These are phyloP conservation scores for Eucalyptus sp. DNA, from an alignment of 345 rosid genomes.

Conservation along the genomic window DNA sequence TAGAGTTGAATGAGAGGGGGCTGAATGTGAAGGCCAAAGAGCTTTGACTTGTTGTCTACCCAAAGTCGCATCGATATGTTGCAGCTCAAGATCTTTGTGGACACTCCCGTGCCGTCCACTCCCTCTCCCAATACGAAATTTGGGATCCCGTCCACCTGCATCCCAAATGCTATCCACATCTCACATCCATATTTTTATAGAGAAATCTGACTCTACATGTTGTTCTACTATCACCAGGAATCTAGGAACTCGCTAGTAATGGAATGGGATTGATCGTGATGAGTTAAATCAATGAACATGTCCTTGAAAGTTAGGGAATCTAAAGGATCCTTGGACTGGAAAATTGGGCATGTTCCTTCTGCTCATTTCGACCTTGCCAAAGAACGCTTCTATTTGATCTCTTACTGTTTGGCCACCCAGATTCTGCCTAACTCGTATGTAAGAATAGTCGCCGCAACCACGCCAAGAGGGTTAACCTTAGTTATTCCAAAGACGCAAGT, in stretches of 20 bases:
- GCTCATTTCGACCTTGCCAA: neutral
- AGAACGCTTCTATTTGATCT: neutral
- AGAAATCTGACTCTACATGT: neutral
- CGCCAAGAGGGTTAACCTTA: neutral
- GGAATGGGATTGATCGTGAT: neutral
- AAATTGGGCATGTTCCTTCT: neutral
- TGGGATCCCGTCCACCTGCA: slow-evolving; percentile 42
- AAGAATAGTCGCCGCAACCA: neutral
- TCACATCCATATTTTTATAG: neutral
- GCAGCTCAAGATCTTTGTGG: slow-evolving; percentile 63
- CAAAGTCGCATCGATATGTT: slow-evolving; percentile 42
- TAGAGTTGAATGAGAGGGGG: slow-evolving; percentile 45
- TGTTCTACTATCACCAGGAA: neutral
- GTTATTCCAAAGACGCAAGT: neutral
- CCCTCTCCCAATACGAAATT: slow-evolving; percentile 66
- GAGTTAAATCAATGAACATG: neutral
- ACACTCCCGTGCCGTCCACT: slow-evolving; percentile 55
- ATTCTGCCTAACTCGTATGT: neutral
- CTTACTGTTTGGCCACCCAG: neutral
- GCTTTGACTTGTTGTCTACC: slow-evolving; percentile 67
- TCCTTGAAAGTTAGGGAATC: neutral
- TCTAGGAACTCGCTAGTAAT: neutral
- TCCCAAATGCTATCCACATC: neutral
- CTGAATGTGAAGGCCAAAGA: slow-evolving; percentile 63
- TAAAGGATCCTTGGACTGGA: neutral